Base-by-base conservation (phyloP, 768 basidiomycete genomes). In the Wakefieldia striispora region DNA sequence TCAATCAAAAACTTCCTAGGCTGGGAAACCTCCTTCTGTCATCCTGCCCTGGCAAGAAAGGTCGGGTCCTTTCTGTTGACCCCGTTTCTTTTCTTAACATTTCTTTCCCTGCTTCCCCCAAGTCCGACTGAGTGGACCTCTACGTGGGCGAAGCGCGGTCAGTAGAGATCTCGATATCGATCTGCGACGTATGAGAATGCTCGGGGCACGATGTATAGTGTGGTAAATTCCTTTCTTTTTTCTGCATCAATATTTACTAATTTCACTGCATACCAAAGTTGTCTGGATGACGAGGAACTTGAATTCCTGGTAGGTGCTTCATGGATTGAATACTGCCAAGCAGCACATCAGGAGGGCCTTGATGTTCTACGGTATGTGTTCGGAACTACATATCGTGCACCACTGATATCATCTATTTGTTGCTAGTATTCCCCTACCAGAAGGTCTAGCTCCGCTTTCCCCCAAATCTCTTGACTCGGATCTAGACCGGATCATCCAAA, bases 31-130 rank as follows among this genome's bases (percentile, higher is more conserved):
- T 98, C 19, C 78, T 86, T 43, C 68, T 97, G 27, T 92, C 89
- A 6, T 93, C 90, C 6, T 97, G 95, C 71, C 95, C 95, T 3
- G 95, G 95, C 4, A 98, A 98, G 70, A 93, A 97, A 77, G 85
- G 87, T 85, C 26, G 10, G 29, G 67, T 50, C 23, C 7, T 34
- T 34, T 45, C 42, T 44, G n/a, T 26, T 38, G 3, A 8, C 14
- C 45, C 8, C 24, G 3, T 34, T 16, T 19, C 35, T 41, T 16
- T 2, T 20, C 36, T 42, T 24, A 17, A 55, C 39, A 16, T 33
- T 36, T 20, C 21, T 36, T 42, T 3, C 37, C 43, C 20, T 37
- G 49, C 31, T 34, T 11, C 27, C 14, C 40, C 35, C 34, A 40
- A 89, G 87, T 90, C 16, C 81, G 90, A 47, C 70, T 90, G 21